These are phyloP conservation scores for Hymenotorrendiella dingleyae DNA, from an alignment of 2,329 filamentous ascomycete species.

Conservation along the genomic window DNA sequence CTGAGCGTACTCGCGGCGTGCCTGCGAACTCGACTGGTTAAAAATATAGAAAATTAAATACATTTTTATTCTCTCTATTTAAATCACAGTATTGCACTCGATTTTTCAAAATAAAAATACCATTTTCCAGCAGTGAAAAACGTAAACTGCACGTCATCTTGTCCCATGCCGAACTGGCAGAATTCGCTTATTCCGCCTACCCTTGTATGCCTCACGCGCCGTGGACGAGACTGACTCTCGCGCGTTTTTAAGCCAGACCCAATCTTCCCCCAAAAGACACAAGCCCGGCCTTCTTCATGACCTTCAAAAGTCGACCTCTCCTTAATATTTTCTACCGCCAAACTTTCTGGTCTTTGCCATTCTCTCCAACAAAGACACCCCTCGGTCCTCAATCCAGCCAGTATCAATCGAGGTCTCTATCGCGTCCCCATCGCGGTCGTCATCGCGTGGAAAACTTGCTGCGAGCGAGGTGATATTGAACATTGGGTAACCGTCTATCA, in stretches of 20 bases:
- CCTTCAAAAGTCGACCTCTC: conserved; percentile 20
- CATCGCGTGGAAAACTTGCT: conserved; percentile 5
- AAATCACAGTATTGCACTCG: too few relatives aligned
- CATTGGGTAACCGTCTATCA: conserved; percentile 19
- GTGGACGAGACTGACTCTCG: too few relatives aligned
- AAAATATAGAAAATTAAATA: too few relatives aligned
- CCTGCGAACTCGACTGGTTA: too few relatives aligned
- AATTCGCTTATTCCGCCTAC: too few relatives aligned
- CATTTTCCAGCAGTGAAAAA: too few relatives aligned
- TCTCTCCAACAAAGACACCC: conserved; percentile 3
- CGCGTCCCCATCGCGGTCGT: conserved; percentile 15
- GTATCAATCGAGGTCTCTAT: conserved; percentile 5
- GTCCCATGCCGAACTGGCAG: too few relatives aligned
- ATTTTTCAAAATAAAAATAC: too few relatives aligned
- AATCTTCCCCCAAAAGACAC: conserved; percentile 19
- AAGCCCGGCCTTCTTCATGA: conserved; percentile 23
- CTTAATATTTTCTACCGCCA: conserved; percentile 10
- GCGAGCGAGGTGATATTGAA: not conserved
- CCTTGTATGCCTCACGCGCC: too few relatives aligned
- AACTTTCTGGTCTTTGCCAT: conserved; percentile 7
- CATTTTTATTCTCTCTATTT: too few relatives aligned
- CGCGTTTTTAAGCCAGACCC: conserved; percentile 13
- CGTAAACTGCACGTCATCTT: too few relatives aligned
- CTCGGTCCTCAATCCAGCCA: conserved; percentile 4
- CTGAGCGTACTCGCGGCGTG: too few relatives aligned